Conservation (phyloP, 2,329 filamentous ascomycete genomes). For the Celoporthe dispersa region DNA sequence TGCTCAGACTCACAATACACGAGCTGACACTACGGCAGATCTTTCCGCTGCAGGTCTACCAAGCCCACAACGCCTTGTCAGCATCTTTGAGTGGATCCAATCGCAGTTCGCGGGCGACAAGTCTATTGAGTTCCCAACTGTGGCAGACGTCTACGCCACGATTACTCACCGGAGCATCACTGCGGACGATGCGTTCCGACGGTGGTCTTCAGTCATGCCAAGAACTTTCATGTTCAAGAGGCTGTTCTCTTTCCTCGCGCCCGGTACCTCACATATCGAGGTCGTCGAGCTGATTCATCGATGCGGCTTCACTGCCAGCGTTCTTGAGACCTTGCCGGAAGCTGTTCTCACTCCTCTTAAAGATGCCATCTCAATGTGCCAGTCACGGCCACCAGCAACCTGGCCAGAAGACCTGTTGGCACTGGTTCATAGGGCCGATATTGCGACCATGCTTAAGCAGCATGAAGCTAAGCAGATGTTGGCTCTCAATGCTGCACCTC, state of each 20-base stretch:
- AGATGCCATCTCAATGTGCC: slow-evolving; percentile 83
- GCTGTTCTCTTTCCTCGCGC: slow-evolving; percentile 64
- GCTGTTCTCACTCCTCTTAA: slow-evolving; percentile 79
- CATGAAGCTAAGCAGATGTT: slow-evolving; percentile 49
- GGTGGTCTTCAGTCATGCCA: slow-evolving; percentile 59
- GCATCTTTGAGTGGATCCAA: slow-evolving; percentile 59
- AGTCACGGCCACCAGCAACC: slow-evolving; percentile 76
- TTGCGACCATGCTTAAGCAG: slow-evolving; percentile 67
- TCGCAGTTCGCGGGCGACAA: slow-evolving; percentile 46
- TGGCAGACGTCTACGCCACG: slow-evolving; percentile 51
- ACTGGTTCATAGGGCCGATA: slow-evolving; percentile 80
- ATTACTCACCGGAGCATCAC: slow-evolving; percentile 42
- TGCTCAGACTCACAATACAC: slow-evolving; percentile 14
- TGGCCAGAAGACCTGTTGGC: slow-evolving; percentile 76
- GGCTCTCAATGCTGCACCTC: slow-evolving; percentile 49
- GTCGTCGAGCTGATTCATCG: slow-evolving; percentile 76
- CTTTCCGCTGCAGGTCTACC: slow-evolving; percentile 30
- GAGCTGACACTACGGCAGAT: slow-evolving; percentile 35
- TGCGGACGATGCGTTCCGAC: slow-evolving; percentile 41
- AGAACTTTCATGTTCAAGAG: slow-evolving; percentile 72
- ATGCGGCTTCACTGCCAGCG: slow-evolving; percentile 66
- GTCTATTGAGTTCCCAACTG: slow-evolving; percentile 45
- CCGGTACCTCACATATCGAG: slow-evolving; percentile 57
- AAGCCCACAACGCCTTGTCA: slow-evolving; percentile 40
- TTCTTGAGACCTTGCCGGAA: slow-evolving; percentile 85